Conservation (phyloP, 2,329 filamentous ascomycete genomes). For the Endothia cerciana region DNA sequence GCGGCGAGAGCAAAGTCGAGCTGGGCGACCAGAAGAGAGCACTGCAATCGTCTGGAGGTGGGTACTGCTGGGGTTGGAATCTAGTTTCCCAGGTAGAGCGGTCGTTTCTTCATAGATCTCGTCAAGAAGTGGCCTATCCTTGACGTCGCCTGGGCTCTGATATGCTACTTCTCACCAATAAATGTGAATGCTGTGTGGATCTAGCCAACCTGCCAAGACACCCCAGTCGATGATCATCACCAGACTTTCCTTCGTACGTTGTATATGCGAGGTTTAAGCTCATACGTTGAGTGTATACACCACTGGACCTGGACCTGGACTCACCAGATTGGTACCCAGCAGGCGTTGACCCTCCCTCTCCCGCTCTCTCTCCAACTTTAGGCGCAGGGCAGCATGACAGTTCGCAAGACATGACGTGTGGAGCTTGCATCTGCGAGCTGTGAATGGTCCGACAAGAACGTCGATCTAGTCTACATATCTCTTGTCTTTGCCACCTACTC, state of each 20-base stretch:
- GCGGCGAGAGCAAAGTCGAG: conserved; percentile 36
- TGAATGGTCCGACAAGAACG: background rate
- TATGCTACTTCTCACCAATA: background rate
- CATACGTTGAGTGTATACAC: too few species aligned
- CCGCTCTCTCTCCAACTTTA: background rate
- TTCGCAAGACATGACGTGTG: too few species aligned
- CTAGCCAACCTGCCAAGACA: too few species aligned
- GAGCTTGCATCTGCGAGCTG: background rate
- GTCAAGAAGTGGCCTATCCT: background rate
- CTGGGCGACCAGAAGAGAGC: conserved; percentile 35
- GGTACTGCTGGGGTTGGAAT: too few species aligned
- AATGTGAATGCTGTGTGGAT: background rate
- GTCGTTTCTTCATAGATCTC: background rate
- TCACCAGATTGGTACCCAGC: background rate
- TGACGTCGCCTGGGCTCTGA: background rate
- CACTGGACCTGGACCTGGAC: too few species aligned
- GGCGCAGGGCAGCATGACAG: background rate
- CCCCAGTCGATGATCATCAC: background rate
- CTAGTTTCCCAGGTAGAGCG: background rate
- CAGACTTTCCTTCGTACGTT: too few species aligned
- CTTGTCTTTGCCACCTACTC: background rate
- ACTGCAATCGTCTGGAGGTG: background rate
- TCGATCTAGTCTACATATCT: background rate
- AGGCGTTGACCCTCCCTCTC: background rate
- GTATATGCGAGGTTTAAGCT: background rate